These are phyloP conservation scores for Mangifera indica DNA, from an alignment of 345 rosid species.

Conservation along the genomic window DNA sequence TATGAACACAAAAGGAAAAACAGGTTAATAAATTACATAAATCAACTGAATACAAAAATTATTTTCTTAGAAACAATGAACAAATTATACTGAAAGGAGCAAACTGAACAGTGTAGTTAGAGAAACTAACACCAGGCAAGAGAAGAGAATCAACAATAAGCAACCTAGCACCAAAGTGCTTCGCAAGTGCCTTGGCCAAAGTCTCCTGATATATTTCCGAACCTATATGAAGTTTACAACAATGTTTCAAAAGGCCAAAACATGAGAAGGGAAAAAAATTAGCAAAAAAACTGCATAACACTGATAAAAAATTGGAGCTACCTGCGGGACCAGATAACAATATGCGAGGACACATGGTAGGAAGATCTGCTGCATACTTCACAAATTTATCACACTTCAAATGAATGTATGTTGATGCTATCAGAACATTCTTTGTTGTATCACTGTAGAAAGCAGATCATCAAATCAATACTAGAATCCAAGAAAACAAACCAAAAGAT, in stretches of 20 bases:
- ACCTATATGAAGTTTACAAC: conserved; percentile 42
- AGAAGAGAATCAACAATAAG: conserved; percentile 81
- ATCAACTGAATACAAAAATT: neutral
- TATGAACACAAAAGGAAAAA: neutral
- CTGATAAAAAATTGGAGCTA: conserved; percentile 18
- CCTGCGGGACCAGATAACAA: conserved; percentile 97
- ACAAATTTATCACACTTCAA: conserved; percentile 72
- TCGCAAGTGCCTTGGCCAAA: conserved; percentile 84
- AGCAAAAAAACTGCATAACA: conserved; percentile 7
- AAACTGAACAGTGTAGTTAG: neutral
- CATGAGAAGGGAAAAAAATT: conserved; percentile 1
- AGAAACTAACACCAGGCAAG: conserved; percentile 84
- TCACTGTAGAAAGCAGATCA: conserved; percentile 48
- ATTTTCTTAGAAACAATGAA: neutral
- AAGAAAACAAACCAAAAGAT: conserved; percentile 5
- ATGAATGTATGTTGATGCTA: conserved; percentile 69
- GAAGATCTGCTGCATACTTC: conserved; percentile 69
- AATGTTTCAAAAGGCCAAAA: neutral
- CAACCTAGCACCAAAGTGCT: conserved; percentile 76
- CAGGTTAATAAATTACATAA: neutral
- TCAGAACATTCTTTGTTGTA: conserved; percentile 83
- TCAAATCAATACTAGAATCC: neutral
- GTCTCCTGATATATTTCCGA: conserved; percentile 98
- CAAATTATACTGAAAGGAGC: neutral
- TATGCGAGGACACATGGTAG: conserved; percentile 81